Conservation (phyloP, 257 asterid species). For the Leonotis leonurus region DNA sequence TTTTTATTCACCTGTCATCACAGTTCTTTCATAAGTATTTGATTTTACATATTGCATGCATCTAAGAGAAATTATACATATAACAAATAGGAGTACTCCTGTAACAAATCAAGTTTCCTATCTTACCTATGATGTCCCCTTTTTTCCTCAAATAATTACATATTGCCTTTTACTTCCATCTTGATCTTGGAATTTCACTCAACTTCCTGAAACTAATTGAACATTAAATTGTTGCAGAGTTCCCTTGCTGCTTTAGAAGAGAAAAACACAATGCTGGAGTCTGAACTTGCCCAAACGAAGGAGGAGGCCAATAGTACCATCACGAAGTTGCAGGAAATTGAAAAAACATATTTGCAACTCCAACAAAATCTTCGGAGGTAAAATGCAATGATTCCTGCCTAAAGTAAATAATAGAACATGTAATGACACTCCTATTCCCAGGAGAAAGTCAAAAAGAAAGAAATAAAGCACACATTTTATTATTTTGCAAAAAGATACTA, state of each 20-base stretch:
- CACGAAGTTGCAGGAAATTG: slow-evolving; percentile 70
- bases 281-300: slow-evolving; percentile 61
- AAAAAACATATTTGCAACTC: slow-evolving; percentile 57
- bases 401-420: neutral
- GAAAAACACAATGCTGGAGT: slow-evolving; percentile 61
- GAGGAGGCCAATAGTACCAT: slow-evolving; percentile 53
- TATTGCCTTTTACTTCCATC: neutral
- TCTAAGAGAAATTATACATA: neutral
- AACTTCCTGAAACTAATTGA: slow-evolving; percentile 6
- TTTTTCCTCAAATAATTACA: neutral
- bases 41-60: neutral
- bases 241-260: slow-evolving; percentile 54
- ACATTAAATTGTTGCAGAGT: slow-evolving; percentile 36
- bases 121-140: neutral
- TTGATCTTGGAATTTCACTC: neutral
- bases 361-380: slow-evolving; percentile 71
- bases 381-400: neutral
- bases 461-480: neutral
- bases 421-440: neutral
- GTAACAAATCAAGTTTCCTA: neutral
- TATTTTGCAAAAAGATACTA: slow-evolving; percentile 11
- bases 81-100: neutral
- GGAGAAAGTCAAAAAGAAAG: neutral
- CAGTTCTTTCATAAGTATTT: slow-evolving; percentile 9
- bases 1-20: slow-evolving; percentile 5